A percentile compares a stretch with the other conserved stretches of the same genome.
phyloP scores from a whole-genome alignment of 2,329 filamentous ascomycete genomes.

The Penicillium brevicompactum region DNA sequence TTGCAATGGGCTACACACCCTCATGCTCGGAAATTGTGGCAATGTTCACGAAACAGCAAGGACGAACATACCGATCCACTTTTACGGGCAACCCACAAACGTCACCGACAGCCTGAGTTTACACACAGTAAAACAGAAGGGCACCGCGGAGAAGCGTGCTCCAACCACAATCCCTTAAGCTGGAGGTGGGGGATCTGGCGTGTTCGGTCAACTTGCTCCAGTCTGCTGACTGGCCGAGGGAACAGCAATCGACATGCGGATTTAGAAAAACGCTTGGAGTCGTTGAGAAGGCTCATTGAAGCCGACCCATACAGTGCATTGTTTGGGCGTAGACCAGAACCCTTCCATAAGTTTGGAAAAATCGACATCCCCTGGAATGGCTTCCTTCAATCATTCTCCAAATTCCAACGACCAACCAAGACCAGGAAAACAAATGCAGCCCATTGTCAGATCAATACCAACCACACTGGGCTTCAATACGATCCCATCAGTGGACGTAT shows the following conservation, averaged over 20 bases:
- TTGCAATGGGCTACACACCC: constrained; percentile 1
- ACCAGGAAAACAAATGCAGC: constrained; percentile 7
- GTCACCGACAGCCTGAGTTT: constrained; percentile 11
- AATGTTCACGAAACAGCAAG: constrained; percentile 12
- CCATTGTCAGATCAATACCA: constrained; percentile 3
- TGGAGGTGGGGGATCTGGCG: constrained; percentile 4
- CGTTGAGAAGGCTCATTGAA: constrained; percentile 38
- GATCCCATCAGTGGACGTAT: constrained; percentile 48
- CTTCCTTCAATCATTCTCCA: constrained; percentile 33
- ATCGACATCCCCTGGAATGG: constrained; percentile 30
- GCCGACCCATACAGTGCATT: constrained; percentile 43
- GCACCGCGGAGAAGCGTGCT: constrained; percentile 5
- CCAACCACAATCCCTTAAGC: constrained; percentile 1
- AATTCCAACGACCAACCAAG: constrained; percentile 1
- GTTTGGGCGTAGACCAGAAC: constrained; percentile 40
- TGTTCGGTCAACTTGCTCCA: constrained; percentile 13
- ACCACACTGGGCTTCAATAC: constrained; percentile 32
- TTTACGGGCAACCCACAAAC: constrained; percentile 7
- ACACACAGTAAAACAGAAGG: constrained; percentile 8
- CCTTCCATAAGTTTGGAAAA: constrained; percentile 21
- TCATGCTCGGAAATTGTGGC: constrained; percentile 11
- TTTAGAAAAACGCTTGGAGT: constrained; percentile 35
- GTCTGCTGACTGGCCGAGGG: constrained; percentile 5
- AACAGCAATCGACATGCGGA: constrained; percentile 26
- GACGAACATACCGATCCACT: constrained; percentile 12